phyloP scores from a whole-genome alignment of 495 filamentous ascomycete genomes.

The Podospora sp. region DNA sequence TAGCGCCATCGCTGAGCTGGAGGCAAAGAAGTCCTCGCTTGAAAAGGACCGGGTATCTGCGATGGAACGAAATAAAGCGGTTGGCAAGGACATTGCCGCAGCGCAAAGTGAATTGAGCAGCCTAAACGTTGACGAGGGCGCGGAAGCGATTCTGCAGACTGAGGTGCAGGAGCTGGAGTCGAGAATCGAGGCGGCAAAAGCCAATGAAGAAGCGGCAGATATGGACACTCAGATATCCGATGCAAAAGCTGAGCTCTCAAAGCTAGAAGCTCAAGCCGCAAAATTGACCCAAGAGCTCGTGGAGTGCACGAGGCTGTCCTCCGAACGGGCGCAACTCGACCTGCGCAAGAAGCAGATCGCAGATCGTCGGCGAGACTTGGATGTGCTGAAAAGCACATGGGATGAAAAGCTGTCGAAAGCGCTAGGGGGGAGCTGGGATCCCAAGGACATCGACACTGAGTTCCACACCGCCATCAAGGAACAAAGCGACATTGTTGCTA shows the following conservation, averaged over 20 bases:
- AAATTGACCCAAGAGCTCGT: constrained; percentile 74
- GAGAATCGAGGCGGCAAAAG: constrained; percentile 62
- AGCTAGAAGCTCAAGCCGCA: constrained; percentile 68
- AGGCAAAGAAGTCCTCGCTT: constrained; percentile 65
- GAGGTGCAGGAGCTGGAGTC: constrained; percentile 69
- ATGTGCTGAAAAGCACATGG: constrained; percentile 77
- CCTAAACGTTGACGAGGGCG: constrained; percentile 82
- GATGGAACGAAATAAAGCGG: constrained; percentile 65
- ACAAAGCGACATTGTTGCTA: constrained; percentile 52
- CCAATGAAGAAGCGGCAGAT: constrained; percentile 58
- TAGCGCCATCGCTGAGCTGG: constrained; percentile 65
- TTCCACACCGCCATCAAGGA: constrained; percentile 67
- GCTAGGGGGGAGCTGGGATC: constrained; percentile 66
- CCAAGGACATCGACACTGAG: constrained; percentile 67
- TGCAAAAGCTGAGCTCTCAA: constrained; percentile 62
- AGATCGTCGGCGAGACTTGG: constrained; percentile 67
- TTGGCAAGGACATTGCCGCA: constrained; percentile 64
- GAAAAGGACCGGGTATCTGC: constrained; percentile 71
- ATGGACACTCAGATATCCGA: constrained; percentile 71
- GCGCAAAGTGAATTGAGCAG: constrained; percentile 67
- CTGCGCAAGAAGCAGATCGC: constrained; percentile 75
- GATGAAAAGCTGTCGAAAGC: constrained; percentile 64
- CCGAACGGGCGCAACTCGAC: constrained; percentile 77
- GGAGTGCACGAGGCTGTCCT: constrained; percentile 74
- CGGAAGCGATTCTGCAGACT: constrained; percentile 71